Conservation (phyloP, 1,284 basidiomycete species). For the Neonothopanus nambi region DNA sequence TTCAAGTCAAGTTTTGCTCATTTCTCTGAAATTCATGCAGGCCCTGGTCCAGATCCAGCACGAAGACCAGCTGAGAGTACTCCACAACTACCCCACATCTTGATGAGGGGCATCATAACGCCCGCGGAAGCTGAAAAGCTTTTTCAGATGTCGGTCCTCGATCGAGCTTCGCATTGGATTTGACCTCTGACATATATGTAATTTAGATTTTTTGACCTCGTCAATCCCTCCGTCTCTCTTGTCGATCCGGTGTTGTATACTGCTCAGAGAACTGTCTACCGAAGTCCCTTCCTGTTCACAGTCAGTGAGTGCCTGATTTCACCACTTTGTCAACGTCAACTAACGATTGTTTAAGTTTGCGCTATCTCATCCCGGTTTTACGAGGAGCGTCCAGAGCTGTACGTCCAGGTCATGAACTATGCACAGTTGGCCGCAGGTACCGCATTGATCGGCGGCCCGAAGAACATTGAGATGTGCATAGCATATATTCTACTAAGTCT, state of each 20-base stretch:
- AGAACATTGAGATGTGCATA: slow-evolving; percentile 74
- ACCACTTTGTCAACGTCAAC: neutral
- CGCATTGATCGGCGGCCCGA: slow-evolving; percentile 69
- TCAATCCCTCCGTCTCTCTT: slow-evolving; percentile 72
- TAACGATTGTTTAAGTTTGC: slow-evolving; percentile 54
- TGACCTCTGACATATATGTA: slow-evolving; percentile 11
- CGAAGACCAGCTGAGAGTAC: slow-evolving; percentile 31
- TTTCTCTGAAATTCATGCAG: slow-evolving; percentile 29
- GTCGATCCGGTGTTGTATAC: slow-evolving; percentile 78
- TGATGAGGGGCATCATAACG: slow-evolving; percentile 69
- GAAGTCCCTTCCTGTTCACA: slow-evolving; percentile 81
- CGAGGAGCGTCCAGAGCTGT: slow-evolving; percentile 61
- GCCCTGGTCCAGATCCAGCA: slow-evolving; percentile 42
- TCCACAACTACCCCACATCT: slow-evolving; percentile 65
- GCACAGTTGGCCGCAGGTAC: slow-evolving; percentile 73
- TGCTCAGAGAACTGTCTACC: slow-evolving; percentile 67
- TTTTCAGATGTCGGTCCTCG: slow-evolving; percentile 69
- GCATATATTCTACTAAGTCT: slow-evolving; percentile 73
- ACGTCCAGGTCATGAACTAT: slow-evolving; percentile 65
- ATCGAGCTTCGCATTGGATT: neutral
- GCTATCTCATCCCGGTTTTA: slow-evolving; percentile 78
- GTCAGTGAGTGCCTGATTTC: slow-evolving; percentile 57
- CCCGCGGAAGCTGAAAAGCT: slow-evolving; percentile 73
- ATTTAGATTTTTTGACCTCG: slow-evolving; percentile 68
- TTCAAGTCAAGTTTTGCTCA: too few species aligned